Evolutionary conservation across 768 basidiomycete species (phyloP).

Genomic region (Russula ochroleuca): DNA sequence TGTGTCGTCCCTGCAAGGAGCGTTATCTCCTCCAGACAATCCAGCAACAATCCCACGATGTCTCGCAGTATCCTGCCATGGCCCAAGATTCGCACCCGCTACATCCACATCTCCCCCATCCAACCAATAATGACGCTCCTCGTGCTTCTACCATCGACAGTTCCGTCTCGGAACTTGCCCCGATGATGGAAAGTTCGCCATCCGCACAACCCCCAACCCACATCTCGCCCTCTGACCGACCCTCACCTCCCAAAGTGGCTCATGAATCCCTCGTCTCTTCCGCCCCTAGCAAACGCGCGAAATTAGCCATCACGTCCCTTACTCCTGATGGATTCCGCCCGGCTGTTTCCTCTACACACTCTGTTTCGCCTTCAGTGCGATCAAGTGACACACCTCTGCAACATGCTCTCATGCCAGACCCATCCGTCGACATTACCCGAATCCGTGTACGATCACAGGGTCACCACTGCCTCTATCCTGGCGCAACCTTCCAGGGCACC

Average conservation of each 20-base stretch:
- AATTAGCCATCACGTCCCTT: slow-evolving; percentile 39
- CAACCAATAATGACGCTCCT: slow-evolving; percentile 16
- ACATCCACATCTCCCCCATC: slow-evolving; percentile 11
- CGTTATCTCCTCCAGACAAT: slow-evolving; percentile 10
- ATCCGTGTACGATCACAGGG: slow-evolving; percentile 66
- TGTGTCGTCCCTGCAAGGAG: slow-evolving; percentile 26
- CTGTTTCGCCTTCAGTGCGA: slow-evolving; percentile 29
- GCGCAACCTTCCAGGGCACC: slow-evolving; percentile 82
- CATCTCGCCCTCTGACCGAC: slow-evolving; percentile 7
- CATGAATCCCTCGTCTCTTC: slow-evolving; percentile 31
- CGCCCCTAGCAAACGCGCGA: slow-evolving; percentile 38
- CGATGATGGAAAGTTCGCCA: slow-evolving; percentile 10
- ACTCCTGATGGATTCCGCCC: slow-evolving; percentile 32
- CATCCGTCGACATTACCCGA: slow-evolving; percentile 70
- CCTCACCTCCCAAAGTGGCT: slow-evolving; percentile 3
- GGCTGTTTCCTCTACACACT: slow-evolving; percentile 24
- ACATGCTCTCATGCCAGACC: slow-evolving; percentile 39
- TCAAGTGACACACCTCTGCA: slow-evolving; percentile 27
- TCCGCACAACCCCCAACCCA: background rate
- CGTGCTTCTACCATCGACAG: slow-evolving; percentile 3
- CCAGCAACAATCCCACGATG: slow-evolving; percentile 18
- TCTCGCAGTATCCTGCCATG: background rate
- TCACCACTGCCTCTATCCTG: slow-evolving; percentile 81
- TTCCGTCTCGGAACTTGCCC: background rate
- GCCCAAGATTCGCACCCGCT: slow-evolving; percentile 3